phyloP scores from a whole-genome alignment of 176 grass and related monocot genomes.

The Cocos nucifera region DNA sequence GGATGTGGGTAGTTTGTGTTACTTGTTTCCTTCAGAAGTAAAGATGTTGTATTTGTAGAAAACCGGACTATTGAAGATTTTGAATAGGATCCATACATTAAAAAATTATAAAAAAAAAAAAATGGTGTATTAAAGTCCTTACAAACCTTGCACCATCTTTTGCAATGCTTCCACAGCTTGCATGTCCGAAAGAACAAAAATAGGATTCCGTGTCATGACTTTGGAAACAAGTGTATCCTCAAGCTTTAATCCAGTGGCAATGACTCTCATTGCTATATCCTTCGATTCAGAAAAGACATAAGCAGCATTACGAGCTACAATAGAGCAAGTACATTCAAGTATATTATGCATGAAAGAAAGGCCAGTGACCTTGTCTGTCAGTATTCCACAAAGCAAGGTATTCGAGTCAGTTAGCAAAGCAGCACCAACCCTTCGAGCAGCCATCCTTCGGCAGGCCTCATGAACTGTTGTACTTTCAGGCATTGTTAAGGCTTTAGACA shows the following conservation, averaged over 20 bases:
- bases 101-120: too few relatives aligned
- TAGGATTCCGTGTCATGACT: slow-evolving; percentile 69
- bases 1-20: too few relatives aligned
- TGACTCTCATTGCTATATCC: slow-evolving; percentile 52
- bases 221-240: slow-evolving; percentile 55
- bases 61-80: too few relatives aligned
- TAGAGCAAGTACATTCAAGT: too few relatives aligned
- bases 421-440: slow-evolving; percentile 44
- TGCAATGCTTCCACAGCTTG: slow-evolving; percentile 61
- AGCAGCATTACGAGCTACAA: neutral
- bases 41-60: too few relatives aligned
- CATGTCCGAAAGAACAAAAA: slow-evolving; percentile 64
- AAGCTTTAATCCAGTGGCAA: slow-evolving; percentile 43
- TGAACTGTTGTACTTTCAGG: slow-evolving; percentile 61
- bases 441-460: slow-evolving; percentile 69
- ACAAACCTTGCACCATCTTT: slow-evolving; percentile 68
- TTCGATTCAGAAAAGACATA: slow-evolving; percentile 1
- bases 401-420: slow-evolving; percentile 68
- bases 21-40: too few relatives aligned
- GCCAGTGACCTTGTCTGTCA: slow-evolving; percentile 50
- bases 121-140: neutral
- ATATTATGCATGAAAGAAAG: neutral
- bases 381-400: slow-evolving; percentile 66
- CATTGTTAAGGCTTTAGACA: slow-evolving; percentile 64
- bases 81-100: too few relatives aligned